Conservation (phyloP, 176 grass and related monocot genomes). For the Canna indica region DNA sequence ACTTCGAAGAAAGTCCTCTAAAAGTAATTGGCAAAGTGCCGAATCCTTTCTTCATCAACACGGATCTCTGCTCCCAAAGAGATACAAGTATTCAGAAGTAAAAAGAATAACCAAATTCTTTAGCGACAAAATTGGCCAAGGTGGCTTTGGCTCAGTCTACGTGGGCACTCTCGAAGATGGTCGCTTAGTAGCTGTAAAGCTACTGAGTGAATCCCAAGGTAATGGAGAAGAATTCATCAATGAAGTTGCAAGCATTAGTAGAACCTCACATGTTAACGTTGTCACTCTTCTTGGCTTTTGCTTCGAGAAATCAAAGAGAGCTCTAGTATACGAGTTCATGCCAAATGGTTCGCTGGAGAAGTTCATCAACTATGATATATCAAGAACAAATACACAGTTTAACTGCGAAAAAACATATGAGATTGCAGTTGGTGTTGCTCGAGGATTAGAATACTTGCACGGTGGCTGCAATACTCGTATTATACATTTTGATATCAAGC, state of each 20-base stretch:
- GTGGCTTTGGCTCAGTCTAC: slow-evolving; percentile 33
- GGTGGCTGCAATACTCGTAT: neutral
- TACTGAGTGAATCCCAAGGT: slow-evolving; percentile 24
- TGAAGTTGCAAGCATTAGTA: slow-evolving; percentile 31
- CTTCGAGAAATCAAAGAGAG: slow-evolving; percentile 36
- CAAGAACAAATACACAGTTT: slow-evolving; percentile 11
- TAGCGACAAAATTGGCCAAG: slow-evolving; percentile 30
- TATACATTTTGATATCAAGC: slow-evolving; percentile 35
- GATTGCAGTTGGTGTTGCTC: slow-evolving; percentile 32
- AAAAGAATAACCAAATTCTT: slow-evolving; percentile 40
- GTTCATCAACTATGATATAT: slow-evolving; percentile 13
- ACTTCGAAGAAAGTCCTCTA: neutral
- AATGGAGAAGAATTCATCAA: slow-evolving; percentile 38
- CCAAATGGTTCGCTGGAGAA: slow-evolving; percentile 44
- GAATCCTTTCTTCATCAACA: slow-evolving; percentile 2
- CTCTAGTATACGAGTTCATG: slow-evolving; percentile 49
- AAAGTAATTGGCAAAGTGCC: neutral
- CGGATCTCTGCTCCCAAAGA: slow-evolving; percentile 7
- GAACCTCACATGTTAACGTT: slow-evolving; percentile 37
- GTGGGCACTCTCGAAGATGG: slow-evolving; percentile 35
- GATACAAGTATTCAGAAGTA: slow-evolving; percentile 39
- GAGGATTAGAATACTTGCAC: slow-evolving; percentile 47
- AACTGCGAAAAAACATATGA: slow-evolving; percentile 47
- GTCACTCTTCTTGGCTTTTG: slow-evolving; percentile 40
- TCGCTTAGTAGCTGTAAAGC: slow-evolving; percentile 29